Base-by-base conservation (phyloP, 805 yeast species). In the Hanseniaspora meyeri region DNA sequence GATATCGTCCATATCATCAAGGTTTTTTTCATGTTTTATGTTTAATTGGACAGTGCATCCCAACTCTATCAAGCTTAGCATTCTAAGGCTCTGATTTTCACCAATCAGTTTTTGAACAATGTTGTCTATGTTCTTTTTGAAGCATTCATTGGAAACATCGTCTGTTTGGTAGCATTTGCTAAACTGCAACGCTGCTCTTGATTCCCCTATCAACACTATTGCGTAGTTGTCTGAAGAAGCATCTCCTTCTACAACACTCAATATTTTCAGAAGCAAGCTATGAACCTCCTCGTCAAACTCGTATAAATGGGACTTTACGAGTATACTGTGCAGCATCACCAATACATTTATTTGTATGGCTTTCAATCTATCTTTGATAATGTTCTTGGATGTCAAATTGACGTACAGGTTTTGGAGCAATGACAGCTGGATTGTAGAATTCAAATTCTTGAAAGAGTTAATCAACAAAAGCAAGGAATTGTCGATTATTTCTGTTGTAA, bases 401-500 rank as follows among this genome's bases (percentile, higher is more conserved):
- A 83, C 72, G 60, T 89, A 77, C 59, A 93, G 68, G 55, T 82
- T 86, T 63, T 91, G 97, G 20, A 93, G 68, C n/a, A 93, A 74
- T 0, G 97, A 88, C 58, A 84, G 82, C 64, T 91, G 97, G 54
- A 93, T 85, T 59, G 87, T 86, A 4, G 79, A 69, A 8, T 90
- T 80, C 61, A 91, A 76, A 58, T 75, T 72, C 0, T 95, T 87
- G 60, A 91, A 84, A 0, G 85, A 74, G 9, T 77, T 64, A 5
- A 86, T 80, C 64, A 89, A 87, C 1, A 90, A 73, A 11, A 43
- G 10, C 1, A 51, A 24, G 2, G 55, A 51, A 8, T 36, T 51
- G 24, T 51, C 55, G 45, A 51, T 45, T 2, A 51, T 17, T 45
- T 39, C 49, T 1, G 55, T 51, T 5, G 55, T 29, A 9, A 46